Percentiles rank a stretch among this genome's conserved stretches.
phyloP scores from a whole-genome alignment of 2,329 filamentous ascomycete species.

The Penicillium vulpinum region DNA sequence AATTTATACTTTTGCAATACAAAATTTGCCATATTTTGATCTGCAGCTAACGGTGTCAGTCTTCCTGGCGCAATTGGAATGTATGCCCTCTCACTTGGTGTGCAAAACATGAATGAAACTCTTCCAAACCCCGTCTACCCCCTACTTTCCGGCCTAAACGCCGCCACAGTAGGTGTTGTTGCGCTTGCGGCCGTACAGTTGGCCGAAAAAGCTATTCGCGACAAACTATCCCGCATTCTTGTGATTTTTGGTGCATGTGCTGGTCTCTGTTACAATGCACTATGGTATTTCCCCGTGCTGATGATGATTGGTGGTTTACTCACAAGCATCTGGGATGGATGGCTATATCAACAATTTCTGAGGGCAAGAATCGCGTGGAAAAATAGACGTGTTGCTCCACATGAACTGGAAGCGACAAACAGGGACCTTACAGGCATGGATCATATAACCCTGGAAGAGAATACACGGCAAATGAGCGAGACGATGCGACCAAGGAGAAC shows the following conservation, averaged over 20 bases:
- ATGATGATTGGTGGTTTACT: constrained; percentile 57
- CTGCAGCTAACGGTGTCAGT: constrained; percentile 35
- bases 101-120: constrained; percentile 59
- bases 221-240: constrained; percentile 61
- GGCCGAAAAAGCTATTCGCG: constrained; percentile 66
- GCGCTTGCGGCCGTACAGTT: constrained; percentile 69
- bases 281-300: constrained; percentile 73
- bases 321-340: constrained; percentile 59
- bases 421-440: constrained; percentile 2
- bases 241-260: constrained; percentile 65
- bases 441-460: constrained; percentile 8
- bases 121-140: constrained; percentile 67
- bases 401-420: constrained; percentile 16
- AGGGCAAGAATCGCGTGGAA: constrained; percentile 29
- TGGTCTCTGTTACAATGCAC: constrained; percentile 67
- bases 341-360: constrained; percentile 50
- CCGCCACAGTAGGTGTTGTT: constrained; percentile 70
- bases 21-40: not conserved
- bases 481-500: constrained; percentile 14
- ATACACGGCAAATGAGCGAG: constrained; percentile 6
- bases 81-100: constrained; percentile 66
- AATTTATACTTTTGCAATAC: constrained; percentile 9
- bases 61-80: constrained; percentile 70
- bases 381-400: constrained; percentile 13
- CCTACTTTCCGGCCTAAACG: constrained; percentile 69